Percentiles rank a stretch among this genome's conserved stretches.
Conservation (phyloP, 345 rosid genomes). For the Aurinia saxatilis region DNA sequence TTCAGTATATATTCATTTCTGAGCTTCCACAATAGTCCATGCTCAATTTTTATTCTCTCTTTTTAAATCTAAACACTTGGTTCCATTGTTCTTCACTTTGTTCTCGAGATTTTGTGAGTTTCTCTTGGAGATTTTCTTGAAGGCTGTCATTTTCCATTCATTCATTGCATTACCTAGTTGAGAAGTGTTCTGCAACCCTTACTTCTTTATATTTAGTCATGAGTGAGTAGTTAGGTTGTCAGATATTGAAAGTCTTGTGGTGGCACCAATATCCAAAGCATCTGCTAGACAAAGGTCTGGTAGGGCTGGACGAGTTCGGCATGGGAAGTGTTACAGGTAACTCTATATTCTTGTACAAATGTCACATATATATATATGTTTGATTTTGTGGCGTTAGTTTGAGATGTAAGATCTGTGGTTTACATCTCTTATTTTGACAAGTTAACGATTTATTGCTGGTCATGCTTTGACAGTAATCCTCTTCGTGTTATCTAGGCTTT, state of each 20-base stretch:
- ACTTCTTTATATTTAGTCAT: too few relatives aligned
- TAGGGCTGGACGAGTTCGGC: conserved; percentile 93
- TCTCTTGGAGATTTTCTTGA: too few relatives aligned
- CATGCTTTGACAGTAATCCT: background rate
- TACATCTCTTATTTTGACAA: background rate
- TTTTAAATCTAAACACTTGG: too few relatives aligned
- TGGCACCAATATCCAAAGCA: conserved; percentile 94
- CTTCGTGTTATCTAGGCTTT: conserved; percentile 45
- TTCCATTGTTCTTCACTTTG: too few relatives aligned
- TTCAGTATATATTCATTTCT: too few relatives aligned
- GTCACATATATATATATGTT: background rate
- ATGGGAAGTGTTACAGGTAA: conserved; percentile 96
- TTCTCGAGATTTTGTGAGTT: too few relatives aligned
- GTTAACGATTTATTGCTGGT: background rate
- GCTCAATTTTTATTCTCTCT: too few relatives aligned
- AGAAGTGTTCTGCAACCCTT: too few relatives aligned
- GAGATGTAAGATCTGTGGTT: background rate
- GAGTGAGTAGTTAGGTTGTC: too few relatives aligned
- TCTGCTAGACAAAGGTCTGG: conserved; percentile 98
- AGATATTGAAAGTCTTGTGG: conserved; percentile 86
- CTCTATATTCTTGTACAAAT: background rate
- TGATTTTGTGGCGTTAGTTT: background rate
- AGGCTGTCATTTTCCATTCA: too few relatives aligned
- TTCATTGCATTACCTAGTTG: too few relatives aligned
- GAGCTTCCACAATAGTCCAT: too few relatives aligned